Evolutionary conservation across 306 rosid species (phyloP), one percentile per base, ranked within the genome.

Genomic region (Glycine latifolia): DNA sequence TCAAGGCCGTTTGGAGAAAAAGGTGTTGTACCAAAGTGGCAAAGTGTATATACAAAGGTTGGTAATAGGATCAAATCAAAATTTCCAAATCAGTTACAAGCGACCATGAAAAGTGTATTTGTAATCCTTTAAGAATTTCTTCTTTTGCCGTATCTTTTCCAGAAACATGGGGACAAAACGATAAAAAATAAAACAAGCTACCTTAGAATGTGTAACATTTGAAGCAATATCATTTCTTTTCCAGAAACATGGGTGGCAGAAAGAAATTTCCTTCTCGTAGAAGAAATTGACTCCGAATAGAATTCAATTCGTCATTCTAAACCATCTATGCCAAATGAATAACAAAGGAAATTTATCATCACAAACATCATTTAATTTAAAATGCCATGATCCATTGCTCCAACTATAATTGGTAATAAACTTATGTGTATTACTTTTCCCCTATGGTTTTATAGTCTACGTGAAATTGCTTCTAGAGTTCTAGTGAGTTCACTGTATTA

Each of bases 401-500:
- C 56, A 48, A 43, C n/a, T 55, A 5, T 47, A 47, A 12, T 12
- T 52, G 56, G 56, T 52, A 52, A 52, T 43, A 1, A 43, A 43
- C 9, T 6, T 0, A 43, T 43, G 47, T 43, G 47, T 39, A 4
- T 43, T 43, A 43, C 47, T 43, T 7, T 43, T 43, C 7, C 47
- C 47, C 47, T 43, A 43, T 43, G 47, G 9, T 43, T 43, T 43
- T 43, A 43, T 43, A 43, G 47, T 13, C 68, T 4, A 58, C 17
- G 1, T 74, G 44, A 74, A 55, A 39, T 55, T 74, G 78, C 41
- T 55, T 73, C 47, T 41, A 35, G 31, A 26, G 31, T 55, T 73
- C 47, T 39, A 43, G 6, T 74, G 41, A 10, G 20, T 41, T 74
- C 17, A 11, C 7, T 20, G 10, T 4, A 43, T 43, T 43, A 43